Evolutionary conservation across 2,329 filamentous ascomycete genomes (phyloP).

Genomic region (Pestalotiopsis sp.): DNA sequence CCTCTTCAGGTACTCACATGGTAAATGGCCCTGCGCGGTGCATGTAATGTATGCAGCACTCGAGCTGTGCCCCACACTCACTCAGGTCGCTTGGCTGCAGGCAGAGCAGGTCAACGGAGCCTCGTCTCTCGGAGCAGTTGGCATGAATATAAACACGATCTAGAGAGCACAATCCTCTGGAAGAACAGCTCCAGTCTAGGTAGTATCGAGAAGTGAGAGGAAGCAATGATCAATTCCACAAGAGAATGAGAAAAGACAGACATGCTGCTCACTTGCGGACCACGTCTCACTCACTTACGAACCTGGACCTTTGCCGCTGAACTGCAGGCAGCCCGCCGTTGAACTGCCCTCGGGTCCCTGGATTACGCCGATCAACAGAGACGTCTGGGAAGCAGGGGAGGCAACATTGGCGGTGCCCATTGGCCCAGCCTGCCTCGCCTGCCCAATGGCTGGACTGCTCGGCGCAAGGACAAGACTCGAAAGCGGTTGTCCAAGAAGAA

Average conservation of each 20-base stretch:
- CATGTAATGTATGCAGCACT: not conserved
- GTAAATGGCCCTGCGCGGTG: not conserved
- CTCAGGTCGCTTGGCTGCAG: constrained; percentile 1
- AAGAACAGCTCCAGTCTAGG: no score
- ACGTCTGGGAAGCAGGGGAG: not conserved
- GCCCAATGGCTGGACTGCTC: not conserved
- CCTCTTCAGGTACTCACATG: not conserved
- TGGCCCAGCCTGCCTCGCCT: not conserved
- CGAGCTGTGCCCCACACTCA: constrained; percentile 12
- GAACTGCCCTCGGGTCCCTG: not conserved
- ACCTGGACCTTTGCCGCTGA: not conserved
- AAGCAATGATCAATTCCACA: no score
- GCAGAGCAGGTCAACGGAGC: not conserved
- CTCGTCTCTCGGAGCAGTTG: not conserved
- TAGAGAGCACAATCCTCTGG: no score
- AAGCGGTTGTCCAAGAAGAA: no score
- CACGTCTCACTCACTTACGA: not conserved
- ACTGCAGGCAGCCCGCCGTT: not conserved
- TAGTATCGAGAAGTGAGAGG: no score
- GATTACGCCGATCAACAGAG: not conserved
- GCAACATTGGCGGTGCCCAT: not conserved
- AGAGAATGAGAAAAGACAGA: not conserved
- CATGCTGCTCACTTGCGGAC: not conserved
- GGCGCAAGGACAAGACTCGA: not conserved
- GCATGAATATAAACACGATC: not conserved